Conservation (phyloP, 441 rosid genomes). For the Heliophila coronopifolia region DNA sequence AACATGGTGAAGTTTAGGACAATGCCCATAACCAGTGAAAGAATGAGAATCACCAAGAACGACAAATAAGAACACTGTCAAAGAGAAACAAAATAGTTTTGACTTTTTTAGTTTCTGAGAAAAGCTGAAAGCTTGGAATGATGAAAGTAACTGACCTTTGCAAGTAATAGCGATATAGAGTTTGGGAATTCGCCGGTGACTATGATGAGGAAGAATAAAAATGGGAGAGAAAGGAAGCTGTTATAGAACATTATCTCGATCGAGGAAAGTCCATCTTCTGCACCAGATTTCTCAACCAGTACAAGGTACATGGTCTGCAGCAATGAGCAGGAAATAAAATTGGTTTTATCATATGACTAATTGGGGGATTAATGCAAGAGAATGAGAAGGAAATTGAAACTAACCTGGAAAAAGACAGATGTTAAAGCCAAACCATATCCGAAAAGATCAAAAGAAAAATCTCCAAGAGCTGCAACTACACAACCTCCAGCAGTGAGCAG, state of each 20-base stretch:
- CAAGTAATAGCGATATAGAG: slow-evolving; percentile 60
- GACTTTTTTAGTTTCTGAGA: neutral
- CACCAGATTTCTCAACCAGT: slow-evolving; percentile 89
- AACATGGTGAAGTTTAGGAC: slow-evolving; percentile 95
- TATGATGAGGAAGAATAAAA: slow-evolving; percentile 68
- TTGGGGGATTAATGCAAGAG: neutral
- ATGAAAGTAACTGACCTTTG: slow-evolving; percentile 57
- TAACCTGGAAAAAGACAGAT: slow-evolving; percentile 95
- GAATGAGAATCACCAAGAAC: slow-evolving; percentile 53
- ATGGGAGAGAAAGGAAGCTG: slow-evolving; percentile 85
- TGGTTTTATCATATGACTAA: neutral
- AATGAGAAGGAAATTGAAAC: neutral
- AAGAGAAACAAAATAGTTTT: slow-evolving; percentile 17
- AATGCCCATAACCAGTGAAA: slow-evolving; percentile 89
- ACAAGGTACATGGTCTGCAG: slow-evolving; percentile 96
- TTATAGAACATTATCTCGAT: slow-evolving; percentile 90
- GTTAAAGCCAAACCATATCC: slow-evolving; percentile 87
- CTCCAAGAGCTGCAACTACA: slow-evolving; percentile 82
- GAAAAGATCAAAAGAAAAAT: slow-evolving; percentile 80
- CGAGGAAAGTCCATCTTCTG: slow-evolving; percentile 91
- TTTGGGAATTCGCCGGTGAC: slow-evolving; percentile 79
- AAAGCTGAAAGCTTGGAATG: slow-evolving; percentile 4
- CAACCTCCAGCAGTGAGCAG: slow-evolving; percentile 76
- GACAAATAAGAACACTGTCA: slow-evolving; percentile 70
- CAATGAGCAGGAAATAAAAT: neutral